Evolutionary conservation across 306 rosid species (phyloP).

Genomic region (Cucurbita ficifolia): DNA sequence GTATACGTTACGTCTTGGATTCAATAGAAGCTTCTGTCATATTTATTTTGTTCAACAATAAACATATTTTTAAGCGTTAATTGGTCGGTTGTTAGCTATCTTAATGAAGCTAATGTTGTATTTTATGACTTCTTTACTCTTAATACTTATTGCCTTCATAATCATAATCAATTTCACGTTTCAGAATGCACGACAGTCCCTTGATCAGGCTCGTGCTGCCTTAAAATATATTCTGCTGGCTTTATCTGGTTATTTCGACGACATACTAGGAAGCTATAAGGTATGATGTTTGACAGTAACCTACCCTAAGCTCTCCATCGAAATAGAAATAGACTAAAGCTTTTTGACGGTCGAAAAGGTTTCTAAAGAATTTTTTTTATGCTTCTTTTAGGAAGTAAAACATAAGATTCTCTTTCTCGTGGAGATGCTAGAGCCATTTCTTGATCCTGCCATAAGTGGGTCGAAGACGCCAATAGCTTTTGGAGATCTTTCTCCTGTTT

Average conservation of each 20-base stretch:
- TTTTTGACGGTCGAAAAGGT: constrained; percentile 1
- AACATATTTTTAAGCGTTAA: not conserved
- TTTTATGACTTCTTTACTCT: not conserved
- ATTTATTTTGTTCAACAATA: not conserved
- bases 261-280: constrained; percentile 74
- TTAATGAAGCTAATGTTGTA: not conserved
- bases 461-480: constrained; percentile 62
- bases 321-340: not conserved
- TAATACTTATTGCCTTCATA: not conserved
- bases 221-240: constrained; percentile 79
- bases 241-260: constrained; percentile 82
- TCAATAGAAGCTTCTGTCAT: not conserved
- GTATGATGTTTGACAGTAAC: constrained; percentile 14
- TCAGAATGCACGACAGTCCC: constrained; percentile 51
- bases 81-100: not conserved
- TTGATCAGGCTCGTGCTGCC: constrained; percentile 63
- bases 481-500: constrained; percentile 56
- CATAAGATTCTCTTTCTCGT: constrained; percentile 74
- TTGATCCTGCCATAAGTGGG: constrained; percentile 71
- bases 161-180: constrained; percentile 6
- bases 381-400: constrained; percentile 59
- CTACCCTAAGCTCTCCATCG: not conserved
- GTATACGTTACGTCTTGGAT: not conserved
- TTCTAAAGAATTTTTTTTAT: not conserved
- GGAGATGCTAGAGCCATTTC: constrained; percentile 90